Evolutionary conservation across 257 asterid genomes (phyloP).

Genomic region (Ehretia macrophylla): DNA sequence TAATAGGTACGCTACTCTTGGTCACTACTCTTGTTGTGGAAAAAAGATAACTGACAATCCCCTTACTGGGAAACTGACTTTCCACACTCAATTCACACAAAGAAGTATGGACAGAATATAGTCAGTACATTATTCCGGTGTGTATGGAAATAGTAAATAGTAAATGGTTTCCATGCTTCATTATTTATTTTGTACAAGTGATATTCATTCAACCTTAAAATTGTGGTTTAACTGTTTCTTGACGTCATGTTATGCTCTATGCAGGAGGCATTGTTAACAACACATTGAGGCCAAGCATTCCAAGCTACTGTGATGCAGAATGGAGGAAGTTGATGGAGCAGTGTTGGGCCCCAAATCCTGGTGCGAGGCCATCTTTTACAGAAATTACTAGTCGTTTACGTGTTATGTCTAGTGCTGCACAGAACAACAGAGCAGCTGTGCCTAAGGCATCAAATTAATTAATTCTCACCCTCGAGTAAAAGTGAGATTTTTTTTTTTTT

Average conservation of each 20-base stretch:
- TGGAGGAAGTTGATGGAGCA: slow-evolving; percentile 87
- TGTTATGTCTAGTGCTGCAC: slow-evolving; percentile 55
- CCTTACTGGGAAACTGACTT: no score
- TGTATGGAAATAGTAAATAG: no score
- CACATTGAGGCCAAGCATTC: slow-evolving; percentile 86
- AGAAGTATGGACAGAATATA: no score
- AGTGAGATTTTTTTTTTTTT: not conserved
- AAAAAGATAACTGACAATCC: no score
- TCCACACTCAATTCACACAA: no score
- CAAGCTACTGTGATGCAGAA: slow-evolving; percentile 79
- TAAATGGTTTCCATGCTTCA: no score
- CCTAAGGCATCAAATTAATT: slow-evolving; percentile 16
- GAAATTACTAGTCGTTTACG: slow-evolving; percentile 80
- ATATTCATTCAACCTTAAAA: no score
- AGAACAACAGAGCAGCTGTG: slow-evolving; percentile 33
- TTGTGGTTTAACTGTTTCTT: no score
- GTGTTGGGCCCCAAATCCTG: slow-evolving; percentile 94
- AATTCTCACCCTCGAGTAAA: slow-evolving; percentile 15
- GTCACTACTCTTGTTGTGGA: slow-evolving; percentile 5
- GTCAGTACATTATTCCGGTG: no score
- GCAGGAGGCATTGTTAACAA: slow-evolving; percentile 94
- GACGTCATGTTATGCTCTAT: no score
- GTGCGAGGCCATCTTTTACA: slow-evolving; percentile 69
- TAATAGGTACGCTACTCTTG: slow-evolving; percentile 48
- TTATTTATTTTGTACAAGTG: no score